Evolutionary conservation across 257 asterid genomes (phyloP).

Genomic region (Nicotiana knightiana): DNA sequence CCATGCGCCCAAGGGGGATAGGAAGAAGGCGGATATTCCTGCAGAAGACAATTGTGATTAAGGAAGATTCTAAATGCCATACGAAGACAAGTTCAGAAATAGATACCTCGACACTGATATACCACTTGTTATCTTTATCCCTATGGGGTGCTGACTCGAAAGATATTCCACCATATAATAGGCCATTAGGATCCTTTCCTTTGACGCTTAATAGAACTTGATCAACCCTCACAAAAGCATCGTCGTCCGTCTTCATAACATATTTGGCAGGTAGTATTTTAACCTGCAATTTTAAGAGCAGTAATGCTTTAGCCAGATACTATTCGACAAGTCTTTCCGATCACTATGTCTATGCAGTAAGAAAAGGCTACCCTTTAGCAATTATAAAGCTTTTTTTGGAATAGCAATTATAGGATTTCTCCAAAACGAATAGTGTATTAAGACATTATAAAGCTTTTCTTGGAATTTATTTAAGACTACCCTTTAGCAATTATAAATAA

Average conservation of each 20-base stretch:
- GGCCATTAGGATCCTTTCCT: slow-evolving; percentile 44
- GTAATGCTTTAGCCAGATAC: neutral
- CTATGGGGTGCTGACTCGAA: slow-evolving; percentile 80
- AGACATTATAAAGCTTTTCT: neutral
- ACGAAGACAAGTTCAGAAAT: neutral
- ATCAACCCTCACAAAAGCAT: slow-evolving; percentile 93
- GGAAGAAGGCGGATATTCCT: slow-evolving; percentile 85
- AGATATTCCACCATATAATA: slow-evolving; percentile 69
- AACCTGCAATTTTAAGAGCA: slow-evolving; percentile 37
- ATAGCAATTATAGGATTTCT: neutral
- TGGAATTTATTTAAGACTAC: neutral
- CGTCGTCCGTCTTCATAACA: slow-evolving; percentile 94
- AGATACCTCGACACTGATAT: slow-evolving; percentile 70
- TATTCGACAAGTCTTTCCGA: neutral
- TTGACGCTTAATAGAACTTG: slow-evolving; percentile 62
- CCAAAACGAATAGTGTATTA: neutral
- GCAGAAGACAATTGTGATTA: slow-evolving; percentile 14
- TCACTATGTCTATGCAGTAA: neutral
- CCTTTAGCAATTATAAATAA: neutral
- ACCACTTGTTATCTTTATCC: slow-evolving; percentile 86
- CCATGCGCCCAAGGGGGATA: slow-evolving; percentile 99
- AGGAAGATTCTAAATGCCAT: neutral
- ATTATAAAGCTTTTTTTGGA: no score
- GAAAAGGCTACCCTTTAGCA: neutral
- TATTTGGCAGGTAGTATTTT: slow-evolving; percentile 66